Evolutionary conservation across 306 rosid species (phyloP), one percentile per base, ranked within the genome.

Genomic region (Glycine latifolia): DNA sequence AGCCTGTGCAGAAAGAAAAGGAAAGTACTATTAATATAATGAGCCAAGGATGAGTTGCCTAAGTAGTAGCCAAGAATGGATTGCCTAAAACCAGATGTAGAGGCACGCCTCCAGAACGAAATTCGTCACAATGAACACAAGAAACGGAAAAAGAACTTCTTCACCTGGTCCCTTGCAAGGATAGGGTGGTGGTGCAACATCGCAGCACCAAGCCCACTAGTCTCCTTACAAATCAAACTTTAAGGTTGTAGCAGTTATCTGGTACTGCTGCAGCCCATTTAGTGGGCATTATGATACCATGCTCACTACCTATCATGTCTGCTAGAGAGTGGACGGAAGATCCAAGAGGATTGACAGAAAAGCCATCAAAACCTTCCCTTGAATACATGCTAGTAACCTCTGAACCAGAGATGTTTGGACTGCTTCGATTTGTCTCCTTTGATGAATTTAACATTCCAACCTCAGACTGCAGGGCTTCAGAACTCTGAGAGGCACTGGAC

Each of bases 1-100:
- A 10, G 56, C 41, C 37, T 16, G 37, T 50, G 63, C 77, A 80
- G 77, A 85, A 78, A 26, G 63, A 67, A 73, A 41, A 20, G 53
- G 10, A 78, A 71, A 70, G 14, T 20, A 35, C 48, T 65, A 67
- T 16, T 60, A 69, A 72, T 63, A 48, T 35, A 77, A 14, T 77
- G 90, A 92, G 93, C 97, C 97, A 92, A 85, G 92, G 76, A 90
- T 87, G 94, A 88, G 10, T 90, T 58, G 87, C 87, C 76, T 59
- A 10, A 75, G 75, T 44, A 55, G 33, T 7, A 92, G 93, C 97
- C 97, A 92, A 86, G 90, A 74, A 90, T 87, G 94, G 86, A 10
- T 90, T 67, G 81, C 87, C 76, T 73, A 58, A 58, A 68, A 87
- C 93, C 93, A 84, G 76, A 85, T 47, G 90, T 71, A 13, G 17